phyloP scores from a whole-genome alignment of 805 yeast genomes.

The Zygosaccharomyces bailii region DNA sequence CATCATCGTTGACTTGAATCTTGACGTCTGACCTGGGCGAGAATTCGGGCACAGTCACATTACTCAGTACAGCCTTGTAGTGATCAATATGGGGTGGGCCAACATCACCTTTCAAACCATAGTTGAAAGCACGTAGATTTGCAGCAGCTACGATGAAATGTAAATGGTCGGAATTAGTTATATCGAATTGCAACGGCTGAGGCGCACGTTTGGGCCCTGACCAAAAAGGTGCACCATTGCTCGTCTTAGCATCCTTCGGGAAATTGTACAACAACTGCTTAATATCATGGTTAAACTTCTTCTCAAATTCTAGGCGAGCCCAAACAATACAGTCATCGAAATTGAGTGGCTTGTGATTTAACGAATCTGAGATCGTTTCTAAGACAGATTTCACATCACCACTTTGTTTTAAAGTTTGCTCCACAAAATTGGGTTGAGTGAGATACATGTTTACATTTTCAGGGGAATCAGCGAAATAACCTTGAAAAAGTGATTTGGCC shows the following conservation, averaged over 20 bases:
- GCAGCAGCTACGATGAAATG: conserved; percentile 87
- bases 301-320: conserved; percentile 90
- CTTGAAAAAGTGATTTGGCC: conserved; percentile 95
- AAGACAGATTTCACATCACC: conserved; percentile 87
- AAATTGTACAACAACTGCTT: conserved; percentile 88
- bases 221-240: conserved; percentile 94
- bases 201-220: conserved; percentile 98
- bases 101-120: conserved; percentile 77
- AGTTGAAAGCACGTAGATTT: conserved; percentile 82
- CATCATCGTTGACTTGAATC: conserved; percentile 82
- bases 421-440: conserved; percentile 89
- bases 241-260: conserved; percentile 89
- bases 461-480: conserved; percentile 84
- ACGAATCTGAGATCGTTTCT: conserved; percentile 71
- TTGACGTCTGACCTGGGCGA: conserved; percentile 69
- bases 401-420: conserved; percentile 83
- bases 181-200: conserved; percentile 72
- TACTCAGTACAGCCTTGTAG: conserved; percentile 53
- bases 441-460: conserved; percentile 89
- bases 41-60: conserved; percentile 57
- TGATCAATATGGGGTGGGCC: conserved; percentile 46
- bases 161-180: conserved; percentile 71
- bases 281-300: conserved; percentile 79
- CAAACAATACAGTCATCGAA: conserved; percentile 94
- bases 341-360: conserved; percentile 76